Evolutionary conservation across 176 grass and related monocot genomes (phyloP), one percentile per base, ranked within the genome.

Genomic region (Alloteropsis semialata): DNA sequence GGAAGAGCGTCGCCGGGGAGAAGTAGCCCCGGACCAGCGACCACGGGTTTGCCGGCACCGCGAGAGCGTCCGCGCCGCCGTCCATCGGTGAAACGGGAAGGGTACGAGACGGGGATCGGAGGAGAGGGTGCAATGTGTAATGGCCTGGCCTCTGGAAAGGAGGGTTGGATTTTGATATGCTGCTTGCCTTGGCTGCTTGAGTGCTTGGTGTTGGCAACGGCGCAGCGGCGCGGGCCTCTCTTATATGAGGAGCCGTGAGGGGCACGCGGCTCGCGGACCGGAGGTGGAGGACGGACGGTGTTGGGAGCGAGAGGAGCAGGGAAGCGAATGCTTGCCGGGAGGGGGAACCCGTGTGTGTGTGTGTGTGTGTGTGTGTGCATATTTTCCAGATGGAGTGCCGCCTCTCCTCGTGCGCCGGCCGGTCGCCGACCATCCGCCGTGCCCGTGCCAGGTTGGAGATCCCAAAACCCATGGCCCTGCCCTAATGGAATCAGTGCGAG

Each of bases 1-100:
- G 17, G 83, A 98, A 98, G 28, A 98, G 92, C n/a, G 45, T 89
- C n/a, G 79, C 65, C 10, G 92, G 90, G 44, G 90, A 85, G 68
- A 94, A 85, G 85, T 84, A 94, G 32, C 86, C 87, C 16, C 74
- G 79, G 24, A 91, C 6, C 25, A 84, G 75, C 34, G 75, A 80
- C 95, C 90, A 92, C 29, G 82, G 21, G 30, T 24, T 17, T 37
- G 54, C 32, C 46, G 81, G 16, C 82, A 36, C 75, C 64, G 72
- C 57, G 28, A 36, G 44, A 11, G 81, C 72, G 65, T 59, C 81
- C 30, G 46, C 86, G 25, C 3, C 85, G 33, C 6, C 74, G 49
- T 84, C 53, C 76, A 86, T 84, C 8, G 69, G 19, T 6, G 15
- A 45, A 46, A 45, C 41, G 15, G 5, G 64, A 39, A 67, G 19